Conservation (phyloP, 192 early-diverging fungal genomes). For the Backusella luteola region DNA sequence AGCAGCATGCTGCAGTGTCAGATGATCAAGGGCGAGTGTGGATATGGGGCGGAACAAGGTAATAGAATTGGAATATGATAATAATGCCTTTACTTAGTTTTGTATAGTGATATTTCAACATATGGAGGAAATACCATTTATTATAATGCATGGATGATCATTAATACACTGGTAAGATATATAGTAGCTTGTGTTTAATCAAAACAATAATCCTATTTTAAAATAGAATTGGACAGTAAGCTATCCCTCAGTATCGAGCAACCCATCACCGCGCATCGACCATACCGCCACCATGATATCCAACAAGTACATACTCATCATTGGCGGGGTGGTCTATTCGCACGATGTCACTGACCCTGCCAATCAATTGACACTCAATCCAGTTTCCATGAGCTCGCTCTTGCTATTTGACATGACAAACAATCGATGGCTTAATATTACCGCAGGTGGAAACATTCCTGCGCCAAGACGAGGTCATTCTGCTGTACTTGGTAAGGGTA, state of each 20-base stretch:
- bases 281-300: slow-evolving; percentile 31
- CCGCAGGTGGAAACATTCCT: slow-evolving; percentile 35
- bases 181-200: neutral
- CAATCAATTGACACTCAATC: slow-evolving; percentile 16
- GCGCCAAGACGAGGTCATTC: slow-evolving; percentile 32
- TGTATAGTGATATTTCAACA: slow-evolving; percentile 13
- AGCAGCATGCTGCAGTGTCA: slow-evolving; percentile 24
- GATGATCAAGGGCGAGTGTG: slow-evolving; percentile 31
- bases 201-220: neutral
- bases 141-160: slow-evolving; percentile 18
- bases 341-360: slow-evolving; percentile 31
- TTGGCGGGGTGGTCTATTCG: slow-evolving; percentile 27
- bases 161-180: slow-evolving; percentile 19
- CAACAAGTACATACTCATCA: slow-evolving; percentile 24
- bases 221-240: slow-evolving; percentile 24
- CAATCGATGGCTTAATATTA: slow-evolving; percentile 23
- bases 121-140: slow-evolving; percentile 11
- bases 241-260: slow-evolving; percentile 7
- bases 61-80: neutral
- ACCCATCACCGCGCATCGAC: slow-evolving; percentile 25
- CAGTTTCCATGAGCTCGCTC: slow-evolving; percentile 29
- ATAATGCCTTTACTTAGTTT: no score
- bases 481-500: slow-evolving; percentile 12
- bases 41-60: slow-evolving; percentile 35
- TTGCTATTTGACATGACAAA: slow-evolving; percentile 21